Conservation (phyloP, 257 asterid species). For the Scutellaria galericulata region DNA sequence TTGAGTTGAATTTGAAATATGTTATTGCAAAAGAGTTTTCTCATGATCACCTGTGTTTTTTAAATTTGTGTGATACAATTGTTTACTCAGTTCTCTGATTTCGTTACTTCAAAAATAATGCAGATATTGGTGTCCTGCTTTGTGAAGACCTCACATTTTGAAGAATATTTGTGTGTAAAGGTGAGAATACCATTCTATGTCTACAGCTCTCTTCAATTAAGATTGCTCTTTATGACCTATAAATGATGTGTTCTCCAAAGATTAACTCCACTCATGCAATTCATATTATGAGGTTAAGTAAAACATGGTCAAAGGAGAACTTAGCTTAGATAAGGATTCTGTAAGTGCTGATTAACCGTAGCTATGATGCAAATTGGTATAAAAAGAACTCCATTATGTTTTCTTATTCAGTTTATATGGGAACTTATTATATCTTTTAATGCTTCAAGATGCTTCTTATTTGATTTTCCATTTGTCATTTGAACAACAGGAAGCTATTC, state of each 20-base stretch:
- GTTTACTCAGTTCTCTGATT: conserved; percentile 18
- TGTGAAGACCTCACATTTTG: conserved; percentile 97
- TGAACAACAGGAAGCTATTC: conserved; percentile 73
- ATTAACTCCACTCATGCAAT: conserved; percentile 14
- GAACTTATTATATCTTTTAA: background rate
- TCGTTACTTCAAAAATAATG: conserved; percentile 22
- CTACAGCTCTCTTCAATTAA: conserved; percentile 7
- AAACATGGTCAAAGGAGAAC: background rate
- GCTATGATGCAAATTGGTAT: background rate
- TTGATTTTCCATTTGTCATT: conserved; percentile 26
- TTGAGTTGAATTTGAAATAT: conserved; percentile 14
- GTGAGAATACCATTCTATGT: conserved; percentile 50
- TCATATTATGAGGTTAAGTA: background rate
- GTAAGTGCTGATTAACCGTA: background rate
- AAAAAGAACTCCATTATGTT: background rate
- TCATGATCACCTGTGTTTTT: conserved; percentile 15
- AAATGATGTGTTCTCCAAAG: conserved; percentile 23
- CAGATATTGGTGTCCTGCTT: conserved; percentile 97
- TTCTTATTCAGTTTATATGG: background rate
- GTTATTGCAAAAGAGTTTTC: conserved; percentile 25
- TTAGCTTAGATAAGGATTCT: background rate
- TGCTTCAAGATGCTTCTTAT: conserved; percentile 5
- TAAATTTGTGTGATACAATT: conserved; percentile 5
- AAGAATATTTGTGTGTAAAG: conserved; percentile 97
- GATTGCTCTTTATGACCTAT: background rate